Base-by-base conservation (phyloP, 345 rosid genomes). In the Camelina laxa region DNA sequence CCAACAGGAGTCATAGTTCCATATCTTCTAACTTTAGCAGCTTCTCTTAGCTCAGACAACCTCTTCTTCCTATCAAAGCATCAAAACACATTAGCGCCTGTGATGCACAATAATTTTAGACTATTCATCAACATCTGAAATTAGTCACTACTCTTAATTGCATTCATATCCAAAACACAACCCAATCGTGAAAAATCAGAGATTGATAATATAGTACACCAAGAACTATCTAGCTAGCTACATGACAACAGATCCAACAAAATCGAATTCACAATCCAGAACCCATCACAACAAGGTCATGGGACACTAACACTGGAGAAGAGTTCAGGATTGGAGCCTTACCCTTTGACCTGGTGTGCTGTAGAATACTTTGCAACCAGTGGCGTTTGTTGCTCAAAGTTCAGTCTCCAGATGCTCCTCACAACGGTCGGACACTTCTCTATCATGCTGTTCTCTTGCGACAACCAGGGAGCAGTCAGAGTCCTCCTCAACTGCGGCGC, bases 301-400 rank as follows among this genome's bases (percentile, higher is more conserved):
- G 99, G 99, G 99, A 95, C 82, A 69, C 68, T 8, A 65, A 82
- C 60, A 87, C 92, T 14, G 99, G 96, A 19, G 98, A 95, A 87
- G 99, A 95, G 83, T 79, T 87, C 59, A 82, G 94, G 7, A 97
- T 95, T n/a, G 99, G 99, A 95, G 56, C 97, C 99, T 4, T 95
- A 92, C 72, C 79, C 83, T 56, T 82, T 92, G 81, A 82, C 87
- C 45, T 92, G 99, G 97, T 95, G 92, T 74, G 97, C 96, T 5
- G 94, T 95, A 41, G 99, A 95, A 75, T 95, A 88, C 73, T 95
- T 87, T 74, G 99, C 90, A 86, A 80, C 69, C 24, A 88, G 86
- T 48, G 98, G 80, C 78, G 81, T 30, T 78, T 90, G 86, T 87
- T 95, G 22, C 91, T 92, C 57, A 80, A 82, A 72, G 67, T 82